phyloP scores from a whole-genome alignment of 805 yeast genomes.

The Huiozyma sinensis region DNA sequence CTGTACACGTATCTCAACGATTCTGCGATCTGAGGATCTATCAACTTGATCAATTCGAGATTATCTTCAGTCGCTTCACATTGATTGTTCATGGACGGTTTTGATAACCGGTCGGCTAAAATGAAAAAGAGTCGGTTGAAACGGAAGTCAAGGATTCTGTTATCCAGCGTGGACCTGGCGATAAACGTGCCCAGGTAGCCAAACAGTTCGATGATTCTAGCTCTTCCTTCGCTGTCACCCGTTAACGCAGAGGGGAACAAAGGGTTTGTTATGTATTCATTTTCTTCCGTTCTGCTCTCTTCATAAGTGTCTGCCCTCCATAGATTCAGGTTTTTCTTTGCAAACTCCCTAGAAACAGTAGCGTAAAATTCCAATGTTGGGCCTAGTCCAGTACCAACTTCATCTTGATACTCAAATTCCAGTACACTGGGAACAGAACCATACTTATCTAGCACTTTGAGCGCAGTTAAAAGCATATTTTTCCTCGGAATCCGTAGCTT shows the following conservation, averaged over 20 bases:
- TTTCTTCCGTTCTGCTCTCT: conserved; percentile 8
- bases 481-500: conserved; percentile 70
- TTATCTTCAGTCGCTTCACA: conserved; percentile 1
- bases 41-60: conserved; percentile 32
- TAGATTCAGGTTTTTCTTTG: conserved; percentile 42
- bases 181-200: conserved; percentile 67
- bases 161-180: conserved; percentile 79
- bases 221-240: conserved; percentile 27
- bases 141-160: conserved; percentile 75
- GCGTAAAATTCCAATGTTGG: conserved; percentile 94
- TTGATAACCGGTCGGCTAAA: conserved; percentile 31
- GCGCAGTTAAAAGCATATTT: conserved; percentile 61
- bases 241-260: conserved; percentile 65
- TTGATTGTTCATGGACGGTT: conserved; percentile 1
- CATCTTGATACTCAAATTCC: conserved; percentile 81
- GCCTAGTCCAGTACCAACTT: conserved; percentile 93
- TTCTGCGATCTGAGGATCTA: conserved; percentile 50
- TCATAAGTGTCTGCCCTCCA: conserved; percentile 50
- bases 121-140: conserved; percentile 65
- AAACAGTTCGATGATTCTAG: conserved; percentile 42
- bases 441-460: conserved; percentile 64
- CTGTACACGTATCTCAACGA: conserved; percentile 44
- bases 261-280: conserved; percentile 35
- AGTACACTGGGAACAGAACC: conserved; percentile 72
- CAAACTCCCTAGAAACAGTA: conserved; percentile 63